These are phyloP conservation scores for Mixia osmundae DNA, from an alignment of 1,284 basidiomycete genomes.

Conservation along the genomic window DNA sequence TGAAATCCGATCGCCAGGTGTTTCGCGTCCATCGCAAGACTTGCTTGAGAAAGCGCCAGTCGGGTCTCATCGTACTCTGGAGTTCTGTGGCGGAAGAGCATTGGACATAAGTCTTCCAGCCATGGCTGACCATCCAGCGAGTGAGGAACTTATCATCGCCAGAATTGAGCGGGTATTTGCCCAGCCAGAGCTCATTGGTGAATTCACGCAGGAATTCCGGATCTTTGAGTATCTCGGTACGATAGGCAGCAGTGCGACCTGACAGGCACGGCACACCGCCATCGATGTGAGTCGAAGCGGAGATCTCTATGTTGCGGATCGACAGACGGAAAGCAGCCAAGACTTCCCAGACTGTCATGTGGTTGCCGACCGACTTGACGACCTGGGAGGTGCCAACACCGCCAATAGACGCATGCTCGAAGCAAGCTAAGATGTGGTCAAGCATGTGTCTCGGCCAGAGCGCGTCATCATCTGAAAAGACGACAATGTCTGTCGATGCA, in stretches of 20 bases:
- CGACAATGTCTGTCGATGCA: slow-evolving; percentile 67
- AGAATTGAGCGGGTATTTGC: slow-evolving; percentile 75
- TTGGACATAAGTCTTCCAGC: slow-evolving; percentile 80
- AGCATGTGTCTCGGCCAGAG: slow-evolving; percentile 78
- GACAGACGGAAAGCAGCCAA: slow-evolving; percentile 73
- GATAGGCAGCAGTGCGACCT: slow-evolving; percentile 71
- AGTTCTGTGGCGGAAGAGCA: slow-evolving; percentile 73
- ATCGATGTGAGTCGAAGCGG: slow-evolving; percentile 68
- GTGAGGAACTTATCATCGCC: slow-evolving; percentile 78
- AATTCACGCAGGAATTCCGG: slow-evolving; percentile 75
- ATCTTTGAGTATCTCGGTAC: slow-evolving; percentile 78
- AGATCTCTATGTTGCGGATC: slow-evolving; percentile 78
- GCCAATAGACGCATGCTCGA: slow-evolving; percentile 76
- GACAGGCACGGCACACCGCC: slow-evolving; percentile 75
- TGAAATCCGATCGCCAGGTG: slow-evolving; percentile 70
- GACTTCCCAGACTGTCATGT: slow-evolving; percentile 79
- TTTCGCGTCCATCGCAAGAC: slow-evolving; percentile 78
- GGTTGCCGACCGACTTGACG: slow-evolving; percentile 48
- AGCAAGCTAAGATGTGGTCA: slow-evolving; percentile 62
- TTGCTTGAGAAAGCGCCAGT: slow-evolving; percentile 82
- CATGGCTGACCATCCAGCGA: slow-evolving; percentile 79
- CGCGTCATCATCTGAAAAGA: slow-evolving; percentile 85
- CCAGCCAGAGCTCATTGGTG: slow-evolving; percentile 77
- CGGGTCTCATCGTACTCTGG: slow-evolving; percentile 79
- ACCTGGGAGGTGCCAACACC: slow-evolving; percentile 75